These are phyloP conservation scores for Phytophthora ohioensis DNA, from an alignment of 352 stramenopile species.

Conservation along the genomic window DNA sequence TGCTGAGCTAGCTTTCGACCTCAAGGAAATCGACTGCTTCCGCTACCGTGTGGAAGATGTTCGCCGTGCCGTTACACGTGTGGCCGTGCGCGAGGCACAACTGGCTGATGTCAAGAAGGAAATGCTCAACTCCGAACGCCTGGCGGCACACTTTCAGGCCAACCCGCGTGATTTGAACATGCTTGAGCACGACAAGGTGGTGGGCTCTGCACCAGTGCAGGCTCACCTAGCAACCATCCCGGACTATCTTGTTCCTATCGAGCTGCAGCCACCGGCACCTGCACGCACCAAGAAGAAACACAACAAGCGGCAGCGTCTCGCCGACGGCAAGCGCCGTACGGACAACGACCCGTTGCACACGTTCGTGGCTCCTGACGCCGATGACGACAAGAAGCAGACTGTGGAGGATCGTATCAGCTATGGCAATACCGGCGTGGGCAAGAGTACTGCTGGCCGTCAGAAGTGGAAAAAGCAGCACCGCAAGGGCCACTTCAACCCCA, in stretches of 20 bases:
- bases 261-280: conserved; percentile 90
- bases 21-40: conserved; percentile 99
- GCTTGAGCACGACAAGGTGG: conserved; percentile 97
- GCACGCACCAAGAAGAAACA: conserved; percentile 75
- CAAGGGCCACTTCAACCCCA: conserved; percentile 94
- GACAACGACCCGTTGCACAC: conserved; percentile 98
- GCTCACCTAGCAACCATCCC: conserved; percentile 96
- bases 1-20: conserved; percentile 96
- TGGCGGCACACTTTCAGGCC: conserved; percentile 97
- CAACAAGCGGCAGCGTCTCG: conserved; percentile 67
- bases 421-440: conserved; percentile 91
- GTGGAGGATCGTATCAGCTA: conserved; percentile 90
- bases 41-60: conserved; percentile 97
- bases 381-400: conserved; percentile 63
- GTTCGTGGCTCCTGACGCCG: conserved; percentile 78
- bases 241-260: conserved; percentile 97
- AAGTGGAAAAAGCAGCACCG: conserved; percentile 93
- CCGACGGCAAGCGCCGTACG: conserved; percentile 85
- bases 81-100: conserved; percentile 95
- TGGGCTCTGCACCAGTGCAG: conserved; percentile 94
- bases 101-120: conserved; percentile 97
- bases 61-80: conserved; percentile 93
- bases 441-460: conserved; percentile 94
- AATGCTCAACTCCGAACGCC: conserved; percentile 98
- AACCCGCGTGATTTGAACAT: conserved; percentile 96